These are phyloP conservation scores for Paraphoma sp. DNA, from an alignment of 2,329 filamentous ascomycete species.

Conservation along the genomic window DNA sequence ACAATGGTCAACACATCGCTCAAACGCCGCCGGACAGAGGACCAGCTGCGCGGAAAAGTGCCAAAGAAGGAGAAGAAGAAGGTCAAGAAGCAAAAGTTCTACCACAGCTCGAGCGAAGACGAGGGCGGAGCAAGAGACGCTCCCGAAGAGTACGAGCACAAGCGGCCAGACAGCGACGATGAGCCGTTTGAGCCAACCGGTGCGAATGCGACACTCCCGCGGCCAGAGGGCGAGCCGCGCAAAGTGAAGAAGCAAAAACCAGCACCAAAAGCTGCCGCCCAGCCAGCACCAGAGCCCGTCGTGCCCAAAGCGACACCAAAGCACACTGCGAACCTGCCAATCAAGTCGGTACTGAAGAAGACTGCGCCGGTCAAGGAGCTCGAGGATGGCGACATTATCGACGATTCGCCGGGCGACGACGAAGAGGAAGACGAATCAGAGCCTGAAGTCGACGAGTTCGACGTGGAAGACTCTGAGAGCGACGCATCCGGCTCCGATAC, in stretches of 20 bases:
- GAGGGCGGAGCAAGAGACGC: conserved; percentile 39
- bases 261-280: conserved; percentile 20
- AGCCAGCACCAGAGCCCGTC: conserved; percentile 13
- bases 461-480: conserved; percentile 39
- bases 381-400: conserved; percentile 7
- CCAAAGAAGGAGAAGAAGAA: conserved; percentile 63
- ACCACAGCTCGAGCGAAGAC: conserved; percentile 70
- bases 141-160: conserved; percentile 55
- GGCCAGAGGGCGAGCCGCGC: conserved; percentile 10
- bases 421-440: conserved; percentile 48
- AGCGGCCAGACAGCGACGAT: conserved; percentile 51
- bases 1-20: conserved; percentile 49
- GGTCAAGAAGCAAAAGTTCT: conserved; percentile 67
- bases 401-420: conserved; percentile 24
- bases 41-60: conserved; percentile 62
- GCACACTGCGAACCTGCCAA: conserved; percentile 29
- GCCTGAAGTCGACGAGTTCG: conserved; percentile 45
- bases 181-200: conserved; percentile 41
- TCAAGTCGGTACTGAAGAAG: conserved; percentile 33
- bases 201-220: conserved; percentile 26
- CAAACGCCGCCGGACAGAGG: conserved; percentile 66
- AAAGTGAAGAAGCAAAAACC: conserved; percentile 27
- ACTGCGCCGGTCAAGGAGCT: conserved; percentile 31
- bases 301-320: conserved; percentile 18
- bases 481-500: conserved; percentile 49